A percentile compares a stretch with the other conserved stretches of the same genome.
These are phyloP conservation scores for Aspergillus japonicus DNA, from an alignment of 2,329 filamentous ascomycete genomes.

Conservation along the genomic window DNA sequence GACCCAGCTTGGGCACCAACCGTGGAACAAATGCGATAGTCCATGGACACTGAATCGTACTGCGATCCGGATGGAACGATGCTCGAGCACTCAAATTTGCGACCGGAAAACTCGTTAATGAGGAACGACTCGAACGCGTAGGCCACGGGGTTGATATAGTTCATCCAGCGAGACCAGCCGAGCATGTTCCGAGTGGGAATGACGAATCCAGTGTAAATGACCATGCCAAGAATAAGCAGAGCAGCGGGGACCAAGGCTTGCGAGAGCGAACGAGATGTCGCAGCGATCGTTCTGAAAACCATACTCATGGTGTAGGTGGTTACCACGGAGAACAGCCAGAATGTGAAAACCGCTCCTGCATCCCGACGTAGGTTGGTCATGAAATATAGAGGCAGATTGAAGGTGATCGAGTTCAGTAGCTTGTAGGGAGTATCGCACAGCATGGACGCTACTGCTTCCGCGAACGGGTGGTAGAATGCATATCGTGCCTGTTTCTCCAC, in stretches of 20 bases:
- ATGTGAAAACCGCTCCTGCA: conserved; percentile 77
- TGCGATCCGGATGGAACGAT: conserved; percentile 42
- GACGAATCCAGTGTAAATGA: conserved; percentile 49
- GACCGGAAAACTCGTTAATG: conserved; percentile 72
- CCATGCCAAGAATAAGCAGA: conserved; percentile 39
- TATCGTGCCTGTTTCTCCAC: conserved; percentile 19
- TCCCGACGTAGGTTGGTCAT: conserved; percentile 75
- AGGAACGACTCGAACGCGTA: conserved; percentile 79
- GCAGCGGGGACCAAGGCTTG: conserved; percentile 55
- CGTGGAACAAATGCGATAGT: conserved; percentile 54
- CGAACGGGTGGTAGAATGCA: conserved; percentile 20
- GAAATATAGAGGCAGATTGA: conserved; percentile 79
- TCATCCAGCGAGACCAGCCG: conserved; percentile 76
- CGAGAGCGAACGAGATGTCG: conserved; percentile 63
- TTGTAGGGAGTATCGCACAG: conserved; percentile 64
- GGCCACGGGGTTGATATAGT: conserved; percentile 71
- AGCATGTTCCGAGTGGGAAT: conserved; percentile 60
- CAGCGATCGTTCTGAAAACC: conserved; percentile 77
- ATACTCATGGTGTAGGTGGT: conserved; percentile 75
- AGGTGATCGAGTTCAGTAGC: conserved; percentile 66
- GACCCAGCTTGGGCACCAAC: conserved; percentile 58
- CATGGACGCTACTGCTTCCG: conserved; percentile 5
- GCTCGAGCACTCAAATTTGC: conserved; percentile 53
- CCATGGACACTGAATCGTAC: conserved; percentile 35
- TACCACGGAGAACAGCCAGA: conserved; percentile 69